These are phyloP conservation scores for Pycnococcus provasolii DNA, from an alignment of 139 green algal species.

Conservation along the genomic window DNA sequence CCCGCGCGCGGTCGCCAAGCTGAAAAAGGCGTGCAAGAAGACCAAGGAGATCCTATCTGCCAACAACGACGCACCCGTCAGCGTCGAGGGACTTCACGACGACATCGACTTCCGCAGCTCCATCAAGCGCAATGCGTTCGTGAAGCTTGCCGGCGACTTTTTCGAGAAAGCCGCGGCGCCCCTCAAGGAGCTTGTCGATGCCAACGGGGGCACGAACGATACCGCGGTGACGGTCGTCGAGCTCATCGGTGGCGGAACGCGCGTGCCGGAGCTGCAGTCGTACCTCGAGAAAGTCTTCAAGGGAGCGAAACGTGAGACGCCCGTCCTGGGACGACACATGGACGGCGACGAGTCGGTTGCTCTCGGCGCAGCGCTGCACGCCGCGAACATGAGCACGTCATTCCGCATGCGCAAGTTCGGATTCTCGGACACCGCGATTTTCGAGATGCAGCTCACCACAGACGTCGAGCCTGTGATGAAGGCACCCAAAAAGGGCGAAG, in stretches of 20 bases:
- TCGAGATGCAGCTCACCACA: conserved; percentile 29
- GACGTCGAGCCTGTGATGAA: not conserved
- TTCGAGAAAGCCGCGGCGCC: conserved; percentile 49
- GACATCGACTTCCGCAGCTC: conserved; percentile 72
- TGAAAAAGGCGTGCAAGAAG: conserved; percentile 67
- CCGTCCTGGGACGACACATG: conserved; percentile 52
- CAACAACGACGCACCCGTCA: conserved; percentile 77
- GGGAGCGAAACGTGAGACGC: conserved; percentile 29
- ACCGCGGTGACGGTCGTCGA: conserved; percentile 35
- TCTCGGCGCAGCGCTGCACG: conserved; percentile 78
- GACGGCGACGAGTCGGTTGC: conserved; percentile 92
- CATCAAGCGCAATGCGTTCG: conserved; percentile 57
- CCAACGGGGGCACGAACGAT: not conserved
- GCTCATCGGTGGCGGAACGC: conserved; percentile 59
- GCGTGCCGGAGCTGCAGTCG: conserved; percentile 62
- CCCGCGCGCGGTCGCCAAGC: conserved; percentile 65
- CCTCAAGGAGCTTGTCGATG: conserved; percentile 47
- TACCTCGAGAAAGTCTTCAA: conserved; percentile 1
- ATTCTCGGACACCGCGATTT: conserved; percentile 66
- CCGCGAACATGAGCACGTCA: conserved; percentile 85
- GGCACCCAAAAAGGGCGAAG: not conserved
- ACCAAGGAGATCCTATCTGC: conserved; percentile 94
- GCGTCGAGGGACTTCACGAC: conserved; percentile 77
- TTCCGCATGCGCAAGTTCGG: conserved; percentile 96
- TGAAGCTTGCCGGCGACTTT: conserved; percentile 61